A percentile compares a stretch with the other conserved stretches of the same genome.
Conservation (phyloP, 2,329 filamentous ascomycete species). For the Ceratocystis eucalypticola region DNA sequence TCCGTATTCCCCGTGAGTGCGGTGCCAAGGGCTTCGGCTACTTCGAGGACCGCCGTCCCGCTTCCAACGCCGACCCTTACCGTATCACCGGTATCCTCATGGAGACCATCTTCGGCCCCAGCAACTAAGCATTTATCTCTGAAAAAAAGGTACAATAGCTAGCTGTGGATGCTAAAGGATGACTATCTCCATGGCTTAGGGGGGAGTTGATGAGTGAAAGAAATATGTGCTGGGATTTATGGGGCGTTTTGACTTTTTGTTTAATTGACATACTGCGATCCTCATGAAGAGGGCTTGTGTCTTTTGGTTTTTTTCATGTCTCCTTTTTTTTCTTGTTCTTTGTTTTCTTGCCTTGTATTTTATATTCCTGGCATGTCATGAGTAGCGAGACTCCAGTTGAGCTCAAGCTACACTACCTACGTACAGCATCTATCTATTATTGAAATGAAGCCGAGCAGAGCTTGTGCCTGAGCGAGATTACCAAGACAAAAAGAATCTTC, state of each 20-base stretch:
- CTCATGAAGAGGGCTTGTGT: constrained; percentile 1
- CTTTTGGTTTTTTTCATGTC: constrained; percentile 1
- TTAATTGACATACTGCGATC: constrained; percentile 11
- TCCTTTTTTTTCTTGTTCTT: not conserved
- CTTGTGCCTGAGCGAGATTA: not conserved
- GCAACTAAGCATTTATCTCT: constrained; percentile 11
- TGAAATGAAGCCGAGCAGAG: not conserved
- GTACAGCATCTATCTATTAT: not conserved
- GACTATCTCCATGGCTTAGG: not conserved
- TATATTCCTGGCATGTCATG: constrained; percentile 1
- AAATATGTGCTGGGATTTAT: constrained; percentile 13
- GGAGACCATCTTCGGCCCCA: constrained; percentile 44
- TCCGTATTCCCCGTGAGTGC: constrained; percentile 77
- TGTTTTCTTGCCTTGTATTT: constrained; percentile 13
- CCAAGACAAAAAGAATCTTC: not conserved
- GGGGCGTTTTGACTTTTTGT: constrained; percentile 18
- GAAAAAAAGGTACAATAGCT: not conserved
- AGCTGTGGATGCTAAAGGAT: not conserved
- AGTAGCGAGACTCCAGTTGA: constrained; percentile 1
- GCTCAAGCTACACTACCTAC: not conserved
- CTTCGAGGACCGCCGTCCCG: constrained; percentile 75
- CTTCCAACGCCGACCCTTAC: constrained; percentile 79
- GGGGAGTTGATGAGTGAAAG: constrained; percentile 16
- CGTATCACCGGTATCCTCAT: constrained; percentile 68
- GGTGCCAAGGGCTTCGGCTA: constrained; percentile 86